Percentiles rank a stretch among this genome's conserved stretches.
phyloP scores from a whole-genome alignment of 2,329 filamentous ascomycete species.

The Calycina herbarum region DNA sequence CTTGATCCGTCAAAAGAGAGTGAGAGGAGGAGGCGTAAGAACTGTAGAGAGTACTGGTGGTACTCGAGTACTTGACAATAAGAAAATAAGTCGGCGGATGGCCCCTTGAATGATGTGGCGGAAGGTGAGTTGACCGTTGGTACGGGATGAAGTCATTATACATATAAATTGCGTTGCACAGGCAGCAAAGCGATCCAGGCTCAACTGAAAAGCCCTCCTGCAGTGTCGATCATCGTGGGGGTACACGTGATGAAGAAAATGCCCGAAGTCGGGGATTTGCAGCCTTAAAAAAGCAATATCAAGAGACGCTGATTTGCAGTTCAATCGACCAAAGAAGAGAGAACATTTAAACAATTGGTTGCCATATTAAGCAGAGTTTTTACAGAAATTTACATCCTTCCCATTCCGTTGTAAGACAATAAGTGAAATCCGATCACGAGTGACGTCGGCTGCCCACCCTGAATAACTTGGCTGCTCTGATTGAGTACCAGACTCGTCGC shows the following conservation, averaged over 20 bases:
- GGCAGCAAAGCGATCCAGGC: not conserved
- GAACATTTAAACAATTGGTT: not conserved
- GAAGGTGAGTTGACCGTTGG: not conserved
- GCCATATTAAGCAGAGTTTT: not conserved
- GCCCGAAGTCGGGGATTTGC: not conserved
- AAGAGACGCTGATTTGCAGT: not conserved
- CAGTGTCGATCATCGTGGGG: constrained; percentile 1
- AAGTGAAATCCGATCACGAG: not conserved
- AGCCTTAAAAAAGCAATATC: not conserved
- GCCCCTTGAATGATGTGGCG: not conserved
- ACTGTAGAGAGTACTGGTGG: too few relatives aligned
- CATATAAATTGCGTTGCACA: not conserved
- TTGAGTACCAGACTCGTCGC: not conserved
- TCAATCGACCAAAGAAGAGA: not conserved
- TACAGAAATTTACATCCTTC: not conserved
- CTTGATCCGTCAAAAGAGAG: too few relatives aligned
- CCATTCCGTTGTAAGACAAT: not conserved
- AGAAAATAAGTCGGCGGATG: not conserved
- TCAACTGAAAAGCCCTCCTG: not conserved
- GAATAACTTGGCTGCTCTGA: not conserved
- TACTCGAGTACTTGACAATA: not conserved
- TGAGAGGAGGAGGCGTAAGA: not conserved
- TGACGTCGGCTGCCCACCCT: not conserved
- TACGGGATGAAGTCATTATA: constrained; percentile 5
- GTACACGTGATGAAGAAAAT: not conserved